Base-by-base conservation (phyloP, 495 filamentous ascomycete genomes). In the Trichoderma parareesei region DNA sequence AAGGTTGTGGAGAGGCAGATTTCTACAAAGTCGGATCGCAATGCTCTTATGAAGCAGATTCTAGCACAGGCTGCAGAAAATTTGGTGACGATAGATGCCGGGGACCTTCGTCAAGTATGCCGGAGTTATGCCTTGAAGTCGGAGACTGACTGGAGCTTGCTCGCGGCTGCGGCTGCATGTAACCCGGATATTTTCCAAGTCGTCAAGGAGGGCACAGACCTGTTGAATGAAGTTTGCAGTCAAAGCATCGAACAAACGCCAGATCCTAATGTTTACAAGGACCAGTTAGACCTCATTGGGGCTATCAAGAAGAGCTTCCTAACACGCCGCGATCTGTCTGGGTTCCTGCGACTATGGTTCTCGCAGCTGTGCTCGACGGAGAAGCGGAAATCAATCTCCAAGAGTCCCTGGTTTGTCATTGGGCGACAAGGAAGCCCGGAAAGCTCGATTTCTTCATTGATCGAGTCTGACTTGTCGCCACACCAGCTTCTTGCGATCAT, bases 131-230 rank as follows among this genome's bases (percentile, higher is more conserved):
- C 71, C 1, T 65, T 82, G 11, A 44, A 63, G 4, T 66, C 73
- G 27, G 69, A 78, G 16, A 78, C 80, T 8, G 77, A 88, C 49
- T 92, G 89, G 89, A 75, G 71, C 33, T 69, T 92, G 8, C 73
- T 90, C 4, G 78, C 84, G 33, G 76, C 85, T 60, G 75, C 88
- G 11, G 76, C 90, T 16, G 78, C 85, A 48, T 81, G 89, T 20
- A 88, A 90, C 65, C 79, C 85, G 3, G 87, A 91, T 69, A 81
- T 89, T 11, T 91, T 91, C 68, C 73, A 90, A 14, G 68, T 78
- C 10, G 69, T 75, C 0, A 63, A 73, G 13, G 70, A 68, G 0
- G 75, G 73, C 3, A 69, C 71, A 37, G 62, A 62, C 53, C 72
- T 81, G 20, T 68, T 79, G 2, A 69, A 76, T 1, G 64, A 71